A percentile compares a stretch with the other conserved stretches of the same genome.
Conservation (phyloP, 2,329 filamentous ascomycete species). For the Fusarium guadeloupense region DNA sequence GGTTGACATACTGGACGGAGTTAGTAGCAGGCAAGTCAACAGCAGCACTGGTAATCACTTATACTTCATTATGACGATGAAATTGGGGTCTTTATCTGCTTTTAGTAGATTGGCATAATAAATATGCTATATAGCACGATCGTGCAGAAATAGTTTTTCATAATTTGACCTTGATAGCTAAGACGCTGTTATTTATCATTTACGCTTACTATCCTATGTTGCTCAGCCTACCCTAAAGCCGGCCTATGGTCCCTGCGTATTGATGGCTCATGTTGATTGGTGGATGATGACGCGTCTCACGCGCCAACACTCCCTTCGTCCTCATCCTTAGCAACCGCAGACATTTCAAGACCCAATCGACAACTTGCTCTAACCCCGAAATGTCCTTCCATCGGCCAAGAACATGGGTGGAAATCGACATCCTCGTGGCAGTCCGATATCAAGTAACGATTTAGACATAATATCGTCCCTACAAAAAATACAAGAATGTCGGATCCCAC, state of each 20-base stretch:
- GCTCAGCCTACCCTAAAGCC: too few species aligned
- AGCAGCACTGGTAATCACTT: too few species aligned
- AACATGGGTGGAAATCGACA: slow-evolving; percentile 1
- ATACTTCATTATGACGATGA: too few species aligned
- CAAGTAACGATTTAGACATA: background rate
- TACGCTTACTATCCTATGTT: too few species aligned
- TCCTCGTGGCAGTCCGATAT: background rate
- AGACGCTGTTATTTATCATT: too few species aligned
- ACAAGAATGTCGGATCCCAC: slow-evolving; percentile 11
- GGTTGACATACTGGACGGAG: background rate
- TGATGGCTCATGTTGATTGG: background rate
- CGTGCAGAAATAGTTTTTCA: too few species aligned
- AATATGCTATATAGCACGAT: too few species aligned
- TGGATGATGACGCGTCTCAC: background rate
- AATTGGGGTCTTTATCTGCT: too few species aligned
- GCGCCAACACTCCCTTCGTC: background rate
- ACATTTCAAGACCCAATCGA: background rate
- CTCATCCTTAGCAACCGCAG: background rate
- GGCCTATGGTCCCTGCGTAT: background rate
- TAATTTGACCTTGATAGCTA: too few species aligned
- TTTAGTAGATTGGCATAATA: too few species aligned
- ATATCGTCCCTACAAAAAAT: slow-evolving; percentile 11
- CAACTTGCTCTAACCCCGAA: background rate
- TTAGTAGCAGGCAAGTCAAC: background rate
- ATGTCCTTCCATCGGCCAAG: background rate